Base-by-base conservation (phyloP, 2,329 filamentous ascomycete species). In the Monosporascus ibericus region DNA sequence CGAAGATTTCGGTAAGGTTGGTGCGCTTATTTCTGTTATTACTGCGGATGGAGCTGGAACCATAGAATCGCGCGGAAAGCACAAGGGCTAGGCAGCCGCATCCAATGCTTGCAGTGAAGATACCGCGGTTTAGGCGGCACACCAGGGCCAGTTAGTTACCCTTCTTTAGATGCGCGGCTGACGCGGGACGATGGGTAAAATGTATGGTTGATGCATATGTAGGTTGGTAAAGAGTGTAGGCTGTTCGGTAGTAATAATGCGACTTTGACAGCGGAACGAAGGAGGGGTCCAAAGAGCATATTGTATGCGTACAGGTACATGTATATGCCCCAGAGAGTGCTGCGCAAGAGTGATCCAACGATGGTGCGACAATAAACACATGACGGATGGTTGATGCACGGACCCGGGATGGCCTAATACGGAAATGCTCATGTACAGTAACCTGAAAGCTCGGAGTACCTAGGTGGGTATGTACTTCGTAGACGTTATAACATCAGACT, bases 11-110 rank as follows among this genome's bases (percentile, higher is more conserved):
- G 30, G 30, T 34, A 56, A 56, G 36, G 52, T 47, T 47, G 55
- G 42, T 51, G 52, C 48, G 52, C 54, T 53, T 55, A 55, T 54
- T 56, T 56, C 52, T 51, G 51, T 54, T 47, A 48, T 55, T 58
- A 34, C 9, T 34, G 30, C 14, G 9, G 11, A 34, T 14, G 30
- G 30, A 14, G 3, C 30, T 5, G 30, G 30, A 14, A 14, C 30
- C 30, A 11, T 11, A 34, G 30, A 9, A 34, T 14, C 30, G 11
- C 11, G 30, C 11, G 11, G 11, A 14, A 34, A 34, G 11, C 9
- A 34, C 30, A 34, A 34, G 4, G 11, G 30, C 9, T 34, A 34
- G 30, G 30, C 30, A 34, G 30, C 4, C 9, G 30, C 30, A 34
- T 34, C 30, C 30, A 14, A 14, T 34, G 30, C 30, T 34, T 34